phyloP scores from a whole-genome alignment of 495 filamentous ascomycete species.

The Neurospora sp. region DNA sequence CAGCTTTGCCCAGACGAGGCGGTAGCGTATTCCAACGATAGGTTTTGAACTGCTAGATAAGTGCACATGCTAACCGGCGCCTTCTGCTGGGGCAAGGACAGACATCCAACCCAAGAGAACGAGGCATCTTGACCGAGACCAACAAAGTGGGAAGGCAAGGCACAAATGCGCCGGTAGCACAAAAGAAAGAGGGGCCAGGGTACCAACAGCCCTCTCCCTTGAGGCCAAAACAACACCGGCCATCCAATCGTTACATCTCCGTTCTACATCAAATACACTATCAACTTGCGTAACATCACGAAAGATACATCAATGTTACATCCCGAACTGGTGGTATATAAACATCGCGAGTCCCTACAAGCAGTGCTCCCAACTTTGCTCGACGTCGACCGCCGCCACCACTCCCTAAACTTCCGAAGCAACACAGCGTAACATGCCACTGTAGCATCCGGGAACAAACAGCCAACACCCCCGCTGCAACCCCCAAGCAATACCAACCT shows the following conservation, averaged over 20 bases:
- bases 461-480: background rate
- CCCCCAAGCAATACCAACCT: background rate
- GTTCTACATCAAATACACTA: background rate
- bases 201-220: background rate
- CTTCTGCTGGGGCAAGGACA: background rate
- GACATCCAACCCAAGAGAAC: background rate
- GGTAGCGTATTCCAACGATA: background rate
- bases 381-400: background rate
- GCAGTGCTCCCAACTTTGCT: background rate
- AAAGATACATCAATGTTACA: background rate
- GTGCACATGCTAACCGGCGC: background rate
- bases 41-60: background rate
- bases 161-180: background rate
- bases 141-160: background rate
- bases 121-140: background rate
- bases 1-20: background rate
- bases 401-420: background rate
- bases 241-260: background rate
- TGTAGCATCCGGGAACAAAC: background rate
- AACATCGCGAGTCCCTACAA: background rate
- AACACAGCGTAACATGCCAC: background rate
- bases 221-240: background rate
- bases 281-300: background rate
- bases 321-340: background rate
- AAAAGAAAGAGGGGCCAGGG: background rate